Evolutionary conservation across 495 filamentous ascomycete genomes (phyloP), one percentile per base, ranked within the genome.

Genomic region (Symbiotaphrina buchneri): DNA sequence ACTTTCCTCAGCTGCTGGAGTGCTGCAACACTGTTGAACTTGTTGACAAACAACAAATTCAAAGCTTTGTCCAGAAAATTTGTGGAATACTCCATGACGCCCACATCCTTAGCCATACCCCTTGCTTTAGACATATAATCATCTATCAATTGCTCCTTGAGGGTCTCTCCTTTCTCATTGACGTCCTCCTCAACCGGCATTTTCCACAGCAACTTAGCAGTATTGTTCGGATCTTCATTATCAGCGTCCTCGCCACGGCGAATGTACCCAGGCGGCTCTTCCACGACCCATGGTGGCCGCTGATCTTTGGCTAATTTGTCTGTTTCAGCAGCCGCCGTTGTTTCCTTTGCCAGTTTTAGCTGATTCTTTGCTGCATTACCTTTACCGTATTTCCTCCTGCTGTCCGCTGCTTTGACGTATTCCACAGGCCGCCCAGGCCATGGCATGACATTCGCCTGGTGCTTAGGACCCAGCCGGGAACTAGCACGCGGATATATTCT

Each of bases 401-500:
- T 65, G 41, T 94, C 82, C 1, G 68, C 52, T 5, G 84, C 70
- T 47, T 94, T 95, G 32, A 91, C 80, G 26, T 90, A 76, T 46
- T 91, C 65, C 23, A 99, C 72, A 2, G 80, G 69, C 33, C 65
- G 67, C 5, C 90, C 90, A 28, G 65, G 70, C 87, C 87, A 99
- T 6, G 70, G 55, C 27, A 59, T 58, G 24, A 93, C 80, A 40
- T 71, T 70, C 1, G 87, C 87, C 55, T 99, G 87, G 49, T 94
- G 83, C 28, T 81, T 70, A 4, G 85, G 77, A 7, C 90, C 90
- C 18, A 95, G 52, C 6, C 90, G 75, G 34, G 87, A 95, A 43
- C 81, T 87, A 15, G 87, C 87, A 34, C 90, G 74, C 13, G 87
- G 87, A 41, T 94, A 95, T 37, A 95, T 95, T 29, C 90, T 77